Conservation (phyloP, 176 grass and related monocot genomes). For the Cenchrus americanus region DNA sequence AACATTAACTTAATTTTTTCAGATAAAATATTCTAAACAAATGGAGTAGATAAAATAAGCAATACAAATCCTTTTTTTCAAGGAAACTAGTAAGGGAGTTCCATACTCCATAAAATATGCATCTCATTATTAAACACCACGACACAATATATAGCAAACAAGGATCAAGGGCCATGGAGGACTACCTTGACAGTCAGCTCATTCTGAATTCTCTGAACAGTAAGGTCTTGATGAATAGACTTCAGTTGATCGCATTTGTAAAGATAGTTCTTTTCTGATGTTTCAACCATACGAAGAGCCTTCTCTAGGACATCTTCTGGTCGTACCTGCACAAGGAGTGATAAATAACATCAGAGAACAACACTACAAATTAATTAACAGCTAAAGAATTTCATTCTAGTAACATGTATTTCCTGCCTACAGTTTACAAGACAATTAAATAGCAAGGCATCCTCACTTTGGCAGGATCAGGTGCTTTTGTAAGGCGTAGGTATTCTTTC, state of each 20-base stretch:
- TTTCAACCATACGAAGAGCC: constrained; percentile 84
- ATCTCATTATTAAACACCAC: constrained; percentile 12
- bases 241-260: constrained; percentile 98
- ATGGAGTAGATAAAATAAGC: neutral
- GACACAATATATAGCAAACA: constrained; percentile 9
- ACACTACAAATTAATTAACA: neutral
- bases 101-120: neutral
- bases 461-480: constrained; percentile 84
- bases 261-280: constrained; percentile 85
- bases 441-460: constrained; percentile 56
- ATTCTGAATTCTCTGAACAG: constrained; percentile 91
- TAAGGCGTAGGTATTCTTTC: constrained; percentile 89
- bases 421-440: constrained; percentile 42
- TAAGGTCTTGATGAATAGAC: constrained; percentile 96
- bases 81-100: neutral
- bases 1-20: constrained; percentile 33
- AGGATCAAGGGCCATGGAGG: constrained; percentile 28
- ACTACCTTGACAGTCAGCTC: constrained; percentile 80
- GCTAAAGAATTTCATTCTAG: constrained; percentile 16
- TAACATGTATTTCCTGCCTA: constrained; percentile 24
- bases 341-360: constrained; percentile 30
- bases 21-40: constrained; percentile 20
- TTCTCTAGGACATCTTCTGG: constrained; percentile 94
- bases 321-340: constrained; percentile 68
- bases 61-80: neutral